Evolutionary conservation across 129 eudicot species (phyloP).

Genomic region (Flaveria brownii): DNA sequence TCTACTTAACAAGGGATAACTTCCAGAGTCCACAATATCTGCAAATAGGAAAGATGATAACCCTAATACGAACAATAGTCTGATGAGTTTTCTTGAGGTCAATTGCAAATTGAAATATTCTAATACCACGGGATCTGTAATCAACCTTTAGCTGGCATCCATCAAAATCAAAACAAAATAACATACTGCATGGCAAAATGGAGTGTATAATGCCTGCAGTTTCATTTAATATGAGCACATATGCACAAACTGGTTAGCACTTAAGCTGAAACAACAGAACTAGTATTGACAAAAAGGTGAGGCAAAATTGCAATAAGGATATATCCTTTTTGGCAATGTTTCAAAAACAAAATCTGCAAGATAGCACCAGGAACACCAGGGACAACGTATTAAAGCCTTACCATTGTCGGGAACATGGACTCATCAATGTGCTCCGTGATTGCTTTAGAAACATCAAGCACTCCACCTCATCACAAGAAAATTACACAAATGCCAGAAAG

Average conservation of each 20-base stretch:
- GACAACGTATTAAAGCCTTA: constrained; percentile 35
- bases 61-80: constrained; percentile 1
- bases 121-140: background rate
- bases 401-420: constrained; percentile 60
- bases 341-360: constrained; percentile 17
- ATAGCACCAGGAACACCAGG: constrained; percentile 20
- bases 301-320: constrained; percentile 8
- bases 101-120: background rate
- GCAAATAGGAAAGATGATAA: background rate
- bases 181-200: background rate
- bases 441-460: constrained; percentile 74
- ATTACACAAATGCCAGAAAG: constrained; percentile 5
- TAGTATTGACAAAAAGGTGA: constrained; percentile 8
- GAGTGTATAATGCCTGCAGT: too few relatives aligned
- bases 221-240: background rate
- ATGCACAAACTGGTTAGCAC: constrained; percentile 3
- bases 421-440: constrained; percentile 48
- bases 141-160: constrained; percentile 7
- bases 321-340: constrained; percentile 20
- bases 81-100: background rate
- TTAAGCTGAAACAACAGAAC: constrained; percentile 5
- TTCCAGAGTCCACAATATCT: background rate
- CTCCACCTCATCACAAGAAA: constrained; percentile 61
- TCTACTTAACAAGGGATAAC: background rate
- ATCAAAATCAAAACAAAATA: constrained; percentile 4